Conservation (phyloP, 75 land plant genomes). For the Isoetes taiwanensis region DNA sequence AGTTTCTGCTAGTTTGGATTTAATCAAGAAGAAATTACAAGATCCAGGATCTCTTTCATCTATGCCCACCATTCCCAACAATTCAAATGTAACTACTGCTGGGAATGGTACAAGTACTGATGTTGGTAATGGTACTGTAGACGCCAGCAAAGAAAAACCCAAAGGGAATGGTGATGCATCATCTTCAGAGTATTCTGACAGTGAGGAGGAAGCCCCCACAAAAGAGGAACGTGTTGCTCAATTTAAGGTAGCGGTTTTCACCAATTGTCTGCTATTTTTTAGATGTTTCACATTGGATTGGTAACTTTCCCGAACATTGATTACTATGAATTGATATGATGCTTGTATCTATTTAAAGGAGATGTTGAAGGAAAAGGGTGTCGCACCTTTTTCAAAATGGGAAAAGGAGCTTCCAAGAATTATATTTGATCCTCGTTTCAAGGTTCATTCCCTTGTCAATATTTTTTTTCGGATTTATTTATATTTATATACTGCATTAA, state of each 20-base stretch:
- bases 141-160: conserved; percentile 41
- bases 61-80: conserved; percentile 22
- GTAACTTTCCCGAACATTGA: neutral
- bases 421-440: conserved; percentile 89
- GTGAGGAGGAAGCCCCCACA: conserved; percentile 48
- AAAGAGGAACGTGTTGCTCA: conserved; percentile 63
- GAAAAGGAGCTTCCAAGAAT: conserved; percentile 94
- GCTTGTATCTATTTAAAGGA: conserved; percentile 34
- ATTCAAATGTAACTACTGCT: conserved; percentile 8
- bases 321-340: neutral
- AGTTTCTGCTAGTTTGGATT: conserved; percentile 66
- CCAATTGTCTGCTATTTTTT: conserved; percentile 5
- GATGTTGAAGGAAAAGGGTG: conserved; percentile 93
- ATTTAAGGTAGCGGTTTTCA: conserved; percentile 52
- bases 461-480: no score
- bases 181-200: conserved; percentile 80
- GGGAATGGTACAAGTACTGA: conserved; percentile 24
- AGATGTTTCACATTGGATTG: neutral
- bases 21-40: conserved; percentile 87
- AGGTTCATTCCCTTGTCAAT: conserved; percentile 42
- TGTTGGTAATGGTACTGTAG: conserved; percentile 22
- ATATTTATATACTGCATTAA: no score
- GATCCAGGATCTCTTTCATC: conserved; percentile 50
- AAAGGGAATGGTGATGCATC: conserved; percentile 57
- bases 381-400: conserved; percentile 97